Base-by-base conservation (phyloP, 2,329 filamentous ascomycete species). In the Nigrospora oryzae region DNA sequence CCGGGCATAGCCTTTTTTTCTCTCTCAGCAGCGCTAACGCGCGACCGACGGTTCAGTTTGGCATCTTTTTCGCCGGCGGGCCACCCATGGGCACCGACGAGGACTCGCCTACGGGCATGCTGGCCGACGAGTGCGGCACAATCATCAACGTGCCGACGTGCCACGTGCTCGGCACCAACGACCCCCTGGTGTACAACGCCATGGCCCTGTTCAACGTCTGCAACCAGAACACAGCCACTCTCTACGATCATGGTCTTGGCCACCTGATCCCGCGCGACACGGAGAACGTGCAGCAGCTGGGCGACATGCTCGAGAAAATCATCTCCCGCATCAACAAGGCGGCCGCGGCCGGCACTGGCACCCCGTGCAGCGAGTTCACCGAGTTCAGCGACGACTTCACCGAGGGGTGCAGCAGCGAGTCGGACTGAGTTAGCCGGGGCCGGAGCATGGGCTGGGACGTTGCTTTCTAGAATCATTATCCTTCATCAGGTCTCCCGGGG, bases 171-270 rank as follows among this genome's bases (percentile, higher is more conserved):
- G 74, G 74, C 11, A 75, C 71, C 11, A 60, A 68, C 46, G 80
- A 83, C 51, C 79, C 79, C 0, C 83, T 81, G 51, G 68, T 81
- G 2, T 67, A 78, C 32, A 79, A 79, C 0, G 75, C 75, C 3
- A 70, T 81, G 63, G 76, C 78, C 0, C 66, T 83, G 4, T 82
- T 75, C 61, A 79, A 79, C 51, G 68, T 81, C 19, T 84, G 79
- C 50, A 74, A 82, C 39, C 70, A 70, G 1, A 78, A 83, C 46
- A 72, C 64, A 1, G 78, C 78, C 0, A 67, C 70, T 32, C 66
- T 83, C n/a, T 83, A 83, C 48, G 79, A 84, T 51, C 78, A 82
- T 49, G 79, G 77, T 5, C 81, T 81, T 53, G 80, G 79, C 0
- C 80, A 84, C 54, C 81, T 76, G 0, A 63, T 83, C 5, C 79